Evolutionary conservation across 2,329 filamentous ascomycete genomes (phyloP).

Genomic region (Rhynchosporium graminicola): DNA sequence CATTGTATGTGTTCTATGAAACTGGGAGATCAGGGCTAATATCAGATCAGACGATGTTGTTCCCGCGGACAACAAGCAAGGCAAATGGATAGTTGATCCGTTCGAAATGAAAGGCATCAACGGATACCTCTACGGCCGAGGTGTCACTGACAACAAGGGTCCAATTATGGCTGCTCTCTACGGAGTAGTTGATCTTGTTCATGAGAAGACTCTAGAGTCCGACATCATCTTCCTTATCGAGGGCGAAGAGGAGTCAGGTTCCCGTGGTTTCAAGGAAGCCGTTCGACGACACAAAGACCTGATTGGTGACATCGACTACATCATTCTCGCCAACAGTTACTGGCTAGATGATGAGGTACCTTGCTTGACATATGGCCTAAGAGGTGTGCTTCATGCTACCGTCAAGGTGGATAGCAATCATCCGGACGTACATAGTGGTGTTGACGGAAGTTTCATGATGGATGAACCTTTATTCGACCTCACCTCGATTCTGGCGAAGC

Average conservation of each 20-base stretch:
- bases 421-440: constrained; percentile 90
- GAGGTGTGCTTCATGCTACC: constrained; percentile 91
- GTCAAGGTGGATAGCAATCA: constrained; percentile 82
- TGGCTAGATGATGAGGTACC: constrained; percentile 97
- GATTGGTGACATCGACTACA: constrained; percentile 91
- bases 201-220: constrained; percentile 79
- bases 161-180: constrained; percentile 93
- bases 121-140: constrained; percentile 91
- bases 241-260: constrained; percentile 94
- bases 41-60: constrained; percentile 73
- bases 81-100: constrained; percentile 84
- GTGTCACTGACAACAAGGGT: constrained; percentile 97
- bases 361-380: constrained; percentile 90
- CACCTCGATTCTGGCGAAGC: constrained; percentile 75
- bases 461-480: constrained; percentile 93
- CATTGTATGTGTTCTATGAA: constrained; percentile 56
- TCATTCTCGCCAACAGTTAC: constrained; percentile 94
- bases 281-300: constrained; percentile 77
- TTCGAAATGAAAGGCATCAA: constrained; percentile 88
- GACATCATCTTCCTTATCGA: constrained; percentile 95
- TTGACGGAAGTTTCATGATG: constrained; percentile 89
- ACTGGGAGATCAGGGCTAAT: constrained; percentile 11
- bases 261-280: constrained; percentile 83
- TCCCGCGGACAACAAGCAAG: constrained; percentile 77
- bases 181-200: constrained; percentile 84